Percentiles rank a stretch among this genome's conserved stretches.
These are phyloP conservation scores for Fusarium luffae DNA, from an alignment of 2,329 filamentous ascomycete genomes.

Conservation along the genomic window DNA sequence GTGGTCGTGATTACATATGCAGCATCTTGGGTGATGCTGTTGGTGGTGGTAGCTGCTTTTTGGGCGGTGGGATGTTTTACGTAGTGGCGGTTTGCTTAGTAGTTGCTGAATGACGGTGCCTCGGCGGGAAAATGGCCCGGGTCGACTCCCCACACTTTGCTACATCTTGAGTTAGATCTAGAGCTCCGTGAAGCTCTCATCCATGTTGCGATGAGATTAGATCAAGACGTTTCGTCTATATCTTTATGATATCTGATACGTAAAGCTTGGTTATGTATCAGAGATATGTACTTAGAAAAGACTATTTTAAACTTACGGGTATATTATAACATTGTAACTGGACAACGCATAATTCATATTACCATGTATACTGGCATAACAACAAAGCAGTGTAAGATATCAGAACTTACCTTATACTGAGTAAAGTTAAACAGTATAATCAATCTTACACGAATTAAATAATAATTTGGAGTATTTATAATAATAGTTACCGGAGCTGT, in stretches of 20 bases:
- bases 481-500: background rate
- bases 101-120: constrained; percentile 26
- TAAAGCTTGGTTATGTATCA: background rate
- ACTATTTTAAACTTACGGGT: background rate
- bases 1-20: constrained; percentile 28
- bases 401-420: background rate
- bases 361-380: no score
- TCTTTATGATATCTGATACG: background rate
- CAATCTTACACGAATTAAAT: background rate
- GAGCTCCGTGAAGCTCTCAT: background rate
- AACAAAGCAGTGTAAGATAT: no score
- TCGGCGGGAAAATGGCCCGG: constrained; percentile 43
- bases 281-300: background rate
- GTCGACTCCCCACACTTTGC: constrained; percentile 26
- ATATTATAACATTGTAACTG: background rate
- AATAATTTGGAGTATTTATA: background rate
- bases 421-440: background rate
- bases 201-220: background rate
- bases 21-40: constrained; percentile 7
- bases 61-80: constrained; percentile 40
- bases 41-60: constrained; percentile 18
- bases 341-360: no score
- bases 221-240: background rate
- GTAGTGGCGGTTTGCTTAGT: constrained; percentile 27
- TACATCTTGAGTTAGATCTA: background rate